Conservation (phyloP, 1,284 basidiomycete genomes). For the Sparassis latifolia region DNA sequence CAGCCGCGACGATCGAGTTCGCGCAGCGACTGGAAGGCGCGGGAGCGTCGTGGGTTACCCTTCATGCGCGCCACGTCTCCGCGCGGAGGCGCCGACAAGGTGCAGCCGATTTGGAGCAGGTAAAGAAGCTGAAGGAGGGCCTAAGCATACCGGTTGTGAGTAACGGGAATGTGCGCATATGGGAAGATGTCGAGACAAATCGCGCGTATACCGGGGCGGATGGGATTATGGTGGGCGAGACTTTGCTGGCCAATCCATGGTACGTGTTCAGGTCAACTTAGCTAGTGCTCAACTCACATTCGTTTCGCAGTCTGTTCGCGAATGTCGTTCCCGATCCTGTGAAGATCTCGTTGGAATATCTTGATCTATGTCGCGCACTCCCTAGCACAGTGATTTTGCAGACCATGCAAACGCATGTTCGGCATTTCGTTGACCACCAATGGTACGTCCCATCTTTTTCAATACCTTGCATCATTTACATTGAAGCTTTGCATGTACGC, state of each 20-base stretch:
- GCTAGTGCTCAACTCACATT: background rate
- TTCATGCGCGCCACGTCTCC: conserved; percentile 70
- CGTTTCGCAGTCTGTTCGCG: conserved; percentile 43
- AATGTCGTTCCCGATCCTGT: conserved; percentile 50
- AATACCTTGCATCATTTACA: conserved; percentile 2
- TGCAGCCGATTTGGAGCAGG: conserved; percentile 55
- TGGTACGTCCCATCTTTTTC: conserved; percentile 36
- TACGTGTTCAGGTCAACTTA: conserved; percentile 22
- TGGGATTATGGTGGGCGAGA: conserved; percentile 75
- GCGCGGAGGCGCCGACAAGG: conserved; percentile 60
- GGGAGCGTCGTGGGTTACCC: conserved; percentile 59
- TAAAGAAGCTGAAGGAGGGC: conserved; percentile 46
- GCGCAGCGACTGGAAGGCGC: conserved; percentile 50
- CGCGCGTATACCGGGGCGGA: conserved; percentile 53
- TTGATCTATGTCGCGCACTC: conserved; percentile 45
- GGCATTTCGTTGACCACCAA: conserved; percentile 57
- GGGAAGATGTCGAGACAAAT: conserved; percentile 50
- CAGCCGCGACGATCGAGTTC: conserved; percentile 47
- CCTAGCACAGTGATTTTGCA: conserved; percentile 40
- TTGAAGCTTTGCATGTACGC: background rate
- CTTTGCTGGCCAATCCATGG: conserved; percentile 65
- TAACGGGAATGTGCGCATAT: conserved; percentile 69
- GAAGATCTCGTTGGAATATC: conserved; percentile 56
- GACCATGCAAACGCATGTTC: conserved; percentile 50
- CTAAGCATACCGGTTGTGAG: conserved; percentile 56